phyloP scores from a whole-genome alignment of 345 rosid species.

The Eucalyptus curtisii region DNA sequence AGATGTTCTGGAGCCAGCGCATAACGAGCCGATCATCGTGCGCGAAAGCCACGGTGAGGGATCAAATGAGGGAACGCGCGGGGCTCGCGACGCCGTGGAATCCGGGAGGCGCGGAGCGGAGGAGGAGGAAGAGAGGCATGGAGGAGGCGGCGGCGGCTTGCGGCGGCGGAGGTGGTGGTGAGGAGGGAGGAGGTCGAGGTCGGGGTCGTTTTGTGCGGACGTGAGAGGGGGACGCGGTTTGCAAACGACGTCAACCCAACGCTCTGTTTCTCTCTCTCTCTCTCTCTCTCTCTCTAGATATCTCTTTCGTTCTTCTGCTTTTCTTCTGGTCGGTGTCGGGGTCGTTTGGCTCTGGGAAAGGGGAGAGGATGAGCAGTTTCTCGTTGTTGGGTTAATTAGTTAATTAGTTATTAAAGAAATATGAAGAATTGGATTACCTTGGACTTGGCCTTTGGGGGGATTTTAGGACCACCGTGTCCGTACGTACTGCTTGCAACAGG shows the following conservation, averaged over 20 bases:
- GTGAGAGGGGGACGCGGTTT: background rate
- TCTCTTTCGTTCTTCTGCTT: background rate
- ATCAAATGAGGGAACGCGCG: background rate
- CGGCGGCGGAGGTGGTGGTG: background rate
- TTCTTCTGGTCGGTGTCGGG: background rate
- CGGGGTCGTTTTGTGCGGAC: background rate
- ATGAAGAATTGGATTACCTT: background rate
- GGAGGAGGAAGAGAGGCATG: background rate
- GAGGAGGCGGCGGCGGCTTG: background rate
- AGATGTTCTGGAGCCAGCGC: slow-evolving; percentile 71
- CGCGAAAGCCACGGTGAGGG: background rate
- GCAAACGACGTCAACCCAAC: background rate
- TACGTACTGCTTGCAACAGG: background rate
- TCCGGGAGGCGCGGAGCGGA: background rate
- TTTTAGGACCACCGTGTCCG: background rate
- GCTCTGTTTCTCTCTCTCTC: background rate
- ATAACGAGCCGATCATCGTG: slow-evolving; percentile 18
- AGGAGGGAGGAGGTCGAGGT: background rate
- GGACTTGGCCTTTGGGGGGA: background rate
- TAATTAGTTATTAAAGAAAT: background rate
- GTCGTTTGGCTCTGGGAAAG: background rate
- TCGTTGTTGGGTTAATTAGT: background rate
- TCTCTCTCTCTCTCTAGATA: background rate
- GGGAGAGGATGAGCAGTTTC: background rate
- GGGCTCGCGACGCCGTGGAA: background rate